Base-by-base conservation (phyloP, 2,329 filamentous ascomycete genomes). In the Aspergillus sp. region DNA sequence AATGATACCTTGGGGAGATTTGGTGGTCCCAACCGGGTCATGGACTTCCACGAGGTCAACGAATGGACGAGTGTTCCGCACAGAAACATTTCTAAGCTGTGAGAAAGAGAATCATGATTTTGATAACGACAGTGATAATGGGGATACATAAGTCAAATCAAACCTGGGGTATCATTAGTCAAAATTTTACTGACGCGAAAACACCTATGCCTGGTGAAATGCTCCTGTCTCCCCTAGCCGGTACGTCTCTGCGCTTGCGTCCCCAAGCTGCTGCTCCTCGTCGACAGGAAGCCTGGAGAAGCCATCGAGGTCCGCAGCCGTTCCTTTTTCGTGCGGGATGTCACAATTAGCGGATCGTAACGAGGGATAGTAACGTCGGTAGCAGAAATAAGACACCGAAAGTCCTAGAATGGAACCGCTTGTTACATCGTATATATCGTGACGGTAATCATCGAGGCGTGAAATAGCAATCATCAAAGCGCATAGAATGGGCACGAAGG, bases 361-460 rank as follows among this genome's bases (percentile, higher is more conserved):
- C 4, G 72, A 63, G 0, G 80, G 80, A 57, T 77, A 83, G 57
- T 83, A 83, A 43, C 80, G 67, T 45, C 79, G 67, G 59, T 82
- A 83, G 5, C 76, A 78, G 50, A 79, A 76, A 59, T 74, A 78
- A 9, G 79, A 74, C 3, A 82, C 67, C 1, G 66, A 46, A 29
- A 80, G 66, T 0, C 81, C 80, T 5, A 83, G 58, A 19, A 77
- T 45, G 10, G 73, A 75, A 0, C 80, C 80, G 5, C 67, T 68
- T 3, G 75, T 76, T 4, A 83, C 79, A 61, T 83, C 80, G 48
- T 76, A 81, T 2, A 82, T 76, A 60, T 83, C 80, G 51, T 83
- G 80, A 28, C 80, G 68, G 57, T 83, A 83, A 55, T 83, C 80
- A 48, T 80, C 79, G 33, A 80, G 67, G n/a, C 80, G 70, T 4